Percentiles rank a stretch among this genome's conserved stretches.
These are phyloP conservation scores for Candida mesenterica DNA, from an alignment of 1,139 yeast genomes.

Conservation along the genomic window DNA sequence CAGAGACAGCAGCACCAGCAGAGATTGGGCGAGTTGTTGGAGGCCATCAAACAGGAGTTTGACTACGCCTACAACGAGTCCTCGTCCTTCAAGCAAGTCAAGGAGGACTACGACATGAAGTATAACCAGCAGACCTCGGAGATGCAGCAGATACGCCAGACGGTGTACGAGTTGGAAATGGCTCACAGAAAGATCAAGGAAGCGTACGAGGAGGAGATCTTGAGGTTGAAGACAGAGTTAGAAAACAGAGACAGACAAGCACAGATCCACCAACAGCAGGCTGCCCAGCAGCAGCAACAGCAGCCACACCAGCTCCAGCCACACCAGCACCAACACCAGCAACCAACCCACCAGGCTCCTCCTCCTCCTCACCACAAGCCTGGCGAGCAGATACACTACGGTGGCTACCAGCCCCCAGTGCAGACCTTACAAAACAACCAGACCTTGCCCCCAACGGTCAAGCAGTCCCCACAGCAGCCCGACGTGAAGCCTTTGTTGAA, in stretches of 20 bases:
- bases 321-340: constrained; percentile 15
- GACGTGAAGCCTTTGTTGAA: constrained; percentile 14
- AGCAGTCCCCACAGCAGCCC: constrained; percentile 15
- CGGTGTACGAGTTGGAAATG: constrained; percentile 90
- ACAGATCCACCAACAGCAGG: constrained; percentile 34
- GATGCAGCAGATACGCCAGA: constrained; percentile 90
- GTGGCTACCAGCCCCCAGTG: constrained; percentile 14
- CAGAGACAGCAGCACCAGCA: constrained; percentile 50
- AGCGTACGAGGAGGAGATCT: constrained; percentile 90
- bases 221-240: constrained; percentile 79
- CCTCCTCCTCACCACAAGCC: constrained; percentile 9
- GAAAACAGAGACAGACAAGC: constrained; percentile 68
- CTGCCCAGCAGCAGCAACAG: constrained; percentile 19
- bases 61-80: constrained; percentile 87
- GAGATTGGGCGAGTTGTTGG: constrained; percentile 73
- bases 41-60: constrained; percentile 90
- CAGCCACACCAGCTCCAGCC: constrained; percentile 25
- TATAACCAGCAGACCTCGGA: constrained; percentile 91
- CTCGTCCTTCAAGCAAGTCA: constrained; percentile 80
- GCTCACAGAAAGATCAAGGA: constrained; percentile 95
- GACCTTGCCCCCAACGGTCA: constrained; percentile 16
- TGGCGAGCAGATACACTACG: constrained; percentile 15
- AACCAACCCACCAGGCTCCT: constrained; percentile 7
- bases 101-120: constrained; percentile 89
- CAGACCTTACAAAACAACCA: neutral